phyloP scores from a whole-genome alignment of 495 filamentous ascomycete species.

The Daldinia vernicosa region DNA sequence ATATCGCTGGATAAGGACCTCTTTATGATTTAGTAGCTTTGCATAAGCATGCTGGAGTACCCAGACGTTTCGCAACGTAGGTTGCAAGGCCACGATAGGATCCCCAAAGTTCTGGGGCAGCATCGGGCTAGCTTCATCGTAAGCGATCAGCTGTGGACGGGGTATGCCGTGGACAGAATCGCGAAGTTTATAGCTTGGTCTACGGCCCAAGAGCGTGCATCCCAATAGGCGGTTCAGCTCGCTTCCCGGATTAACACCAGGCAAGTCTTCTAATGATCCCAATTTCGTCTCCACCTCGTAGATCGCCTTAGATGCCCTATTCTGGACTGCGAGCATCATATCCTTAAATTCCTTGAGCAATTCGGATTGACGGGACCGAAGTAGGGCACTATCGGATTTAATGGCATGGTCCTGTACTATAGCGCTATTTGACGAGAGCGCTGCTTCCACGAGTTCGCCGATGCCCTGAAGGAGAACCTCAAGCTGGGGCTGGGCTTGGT shows the following conservation, averaged over 20 bases:
- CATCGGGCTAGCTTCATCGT: background rate
- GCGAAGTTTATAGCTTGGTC: slow-evolving; percentile 33
- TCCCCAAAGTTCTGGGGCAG: background rate
- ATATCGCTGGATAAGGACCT: slow-evolving; percentile 26
- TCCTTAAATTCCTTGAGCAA: slow-evolving; percentile 27
- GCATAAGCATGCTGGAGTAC: slow-evolving; percentile 33
- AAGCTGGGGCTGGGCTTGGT: slow-evolving; percentile 10
- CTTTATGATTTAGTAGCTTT: slow-evolving; percentile 23
- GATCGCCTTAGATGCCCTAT: slow-evolving; percentile 19
- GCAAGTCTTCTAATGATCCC: slow-evolving; percentile 4
- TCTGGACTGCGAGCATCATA: slow-evolving; percentile 15
- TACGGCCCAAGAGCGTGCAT: background rate
- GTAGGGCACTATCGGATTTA: background rate
- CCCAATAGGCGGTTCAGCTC: slow-evolving; percentile 19
- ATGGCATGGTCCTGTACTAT: background rate
- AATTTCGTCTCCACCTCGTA: slow-evolving; percentile 15
- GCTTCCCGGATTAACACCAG: slow-evolving; percentile 6
- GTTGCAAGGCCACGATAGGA: slow-evolving; percentile 14
- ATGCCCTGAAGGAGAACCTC: slow-evolving; percentile 14
- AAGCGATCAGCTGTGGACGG: slow-evolving; percentile 4
- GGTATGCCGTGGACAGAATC: background rate
- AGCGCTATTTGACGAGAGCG: background rate
- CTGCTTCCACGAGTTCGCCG: slow-evolving; percentile 19
- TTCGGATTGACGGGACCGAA: slow-evolving; percentile 5
- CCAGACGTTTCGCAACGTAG: slow-evolving; percentile 37